Base-by-base conservation (phyloP, 306 rosid genomes). In the Alnus glutinosa region DNA sequence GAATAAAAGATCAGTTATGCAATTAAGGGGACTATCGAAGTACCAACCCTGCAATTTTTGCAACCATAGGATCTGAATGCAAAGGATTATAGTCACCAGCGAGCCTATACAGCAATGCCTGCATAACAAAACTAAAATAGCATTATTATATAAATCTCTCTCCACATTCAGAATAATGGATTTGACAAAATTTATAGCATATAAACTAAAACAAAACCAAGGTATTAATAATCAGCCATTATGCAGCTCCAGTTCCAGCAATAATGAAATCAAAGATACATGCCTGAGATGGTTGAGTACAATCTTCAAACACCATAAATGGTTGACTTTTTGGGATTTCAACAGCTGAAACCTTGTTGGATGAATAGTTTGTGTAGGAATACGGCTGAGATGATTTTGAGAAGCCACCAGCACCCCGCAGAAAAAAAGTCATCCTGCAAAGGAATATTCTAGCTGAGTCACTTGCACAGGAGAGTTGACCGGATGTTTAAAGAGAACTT, bases 371-470 rank as follows among this genome's bases (percentile, higher is more conserved):
- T 39, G 94, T 70, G 83, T 91, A 93, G 50, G 98, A 90, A 84
- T 80, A 93, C 18, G 90, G 97, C 7, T 77, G 78, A 85, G 98
- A 90, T 48, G 99, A 89, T 69, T 75, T 89, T 75, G 99, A 95
- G 92, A 95, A 93, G 80, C 99, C 99, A 75, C 99, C 99, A 76
- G 98, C 98, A 76, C 99, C 97, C 44, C 98, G 97, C 74, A 93
- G 90, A 85, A 78, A 95, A 66, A 42, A 76, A 19, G 96, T 88
- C 39, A 75, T n/a, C 87, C 99, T 93, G 90, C 85, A 87, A 77
- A 82, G 81, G 34, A 83, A 78, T 50, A 57, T 73, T 32, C 62
- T 49, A 75, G 32, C 76, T 80, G 63, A 78, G 89, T 80, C 52
- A 81, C 79, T 52, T 59, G 72, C 75, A 82, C 19, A 55, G 23